Base-by-base conservation (phyloP, 176 grass and related monocot genomes). In the Musa troglodytarum region DNA sequence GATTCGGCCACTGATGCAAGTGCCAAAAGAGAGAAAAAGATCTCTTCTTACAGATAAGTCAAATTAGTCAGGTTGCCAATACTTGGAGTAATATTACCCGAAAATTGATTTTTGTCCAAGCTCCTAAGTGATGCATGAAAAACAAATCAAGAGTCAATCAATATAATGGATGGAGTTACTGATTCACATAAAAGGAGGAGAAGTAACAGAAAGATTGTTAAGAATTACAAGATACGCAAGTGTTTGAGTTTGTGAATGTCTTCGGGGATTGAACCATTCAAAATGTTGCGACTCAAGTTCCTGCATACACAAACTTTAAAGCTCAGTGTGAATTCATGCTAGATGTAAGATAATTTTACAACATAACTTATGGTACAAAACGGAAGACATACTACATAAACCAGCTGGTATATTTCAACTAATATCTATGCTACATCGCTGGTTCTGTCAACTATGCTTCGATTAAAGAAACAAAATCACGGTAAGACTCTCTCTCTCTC, bases 221-320 rank as follows among this genome's bases (percentile, higher is more conserved):
- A 68, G 73, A 81, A 75, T 87, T 72, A 90, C 88, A 85, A 85
- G 83, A 49, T 75, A 69, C 76, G 17, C 29, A 90, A 34, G 43
- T 82, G 82, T 69, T 79, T 50, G 69, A 90, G 79, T 54, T 43
- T 87, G 6, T 10, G 68, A 77, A 85, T 76, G 49, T 56, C 71
- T 53, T 1, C 13, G 2, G 76, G 76, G 26, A 78, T 21, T 78
- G 49, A 50, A 20, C 76, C 76, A 34, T 23, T 78, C 76, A 69
- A 78, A 23, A 78, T 25, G 21, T 78, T 78, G 12, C 52, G 20
- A 69, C 76, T 78, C 64, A 78, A 54, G 55, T 78, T 23, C 76
- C 76, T 78, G 52, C 76, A 78, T 68, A 51, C 63, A 78, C 50
- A 53, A 69, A 78, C 20, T 51, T 25, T 8, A 26, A 54, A 78